Evolutionary conservation across 305 asterid species (phyloP), one percentile per base, ranked within the genome.

Genomic region (Fraxinus velutina): DNA sequence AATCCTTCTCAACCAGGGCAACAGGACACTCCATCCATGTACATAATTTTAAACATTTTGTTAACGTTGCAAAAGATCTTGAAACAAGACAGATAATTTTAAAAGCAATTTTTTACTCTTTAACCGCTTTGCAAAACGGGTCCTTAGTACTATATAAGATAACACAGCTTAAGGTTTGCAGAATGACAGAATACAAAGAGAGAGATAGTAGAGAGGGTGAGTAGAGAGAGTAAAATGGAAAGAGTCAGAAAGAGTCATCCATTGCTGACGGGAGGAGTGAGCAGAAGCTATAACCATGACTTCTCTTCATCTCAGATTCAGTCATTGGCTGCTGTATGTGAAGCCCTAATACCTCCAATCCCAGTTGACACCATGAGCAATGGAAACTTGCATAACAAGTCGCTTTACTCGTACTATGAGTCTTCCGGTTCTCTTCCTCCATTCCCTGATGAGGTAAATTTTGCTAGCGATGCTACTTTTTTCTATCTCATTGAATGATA

Each of bases 241-340:
- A 36, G 10, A 30, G 21, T 15, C 7, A 29, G 1, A 19, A 29
- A 30, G 32, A n/a, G 70, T 3, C 97, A 92, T 86, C 93, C 95
- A 0, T 81, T 90, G 90, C 84, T 94, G 86, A 83, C 76, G 75
- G 92, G 93, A 79, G 86, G 87, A 60, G 83, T 72, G 62, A 47
- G 81, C 60, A 85, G 88, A 60, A 84, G 80, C 81, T 90, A 90
- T 86, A 87, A 17, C 78, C 98, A 95, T 94, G 98, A 96, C 81
- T 90, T 94, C 73, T 92, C 95, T 79, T 70, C 89, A 19, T 82
- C 92, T 72, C 97, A 95, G 89, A 90, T 92, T 80, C 93, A 91
- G 85, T 84, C 97, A 76, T 42, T 94, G 70, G 30, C 95, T 36
- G 90, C 97, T 84, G 76, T 92, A 7, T 94, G 94, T 86, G 93